Evolutionary conservation across 2,329 filamentous ascomycete species (phyloP).

Genomic region (Hortaea werneckii): DNA sequence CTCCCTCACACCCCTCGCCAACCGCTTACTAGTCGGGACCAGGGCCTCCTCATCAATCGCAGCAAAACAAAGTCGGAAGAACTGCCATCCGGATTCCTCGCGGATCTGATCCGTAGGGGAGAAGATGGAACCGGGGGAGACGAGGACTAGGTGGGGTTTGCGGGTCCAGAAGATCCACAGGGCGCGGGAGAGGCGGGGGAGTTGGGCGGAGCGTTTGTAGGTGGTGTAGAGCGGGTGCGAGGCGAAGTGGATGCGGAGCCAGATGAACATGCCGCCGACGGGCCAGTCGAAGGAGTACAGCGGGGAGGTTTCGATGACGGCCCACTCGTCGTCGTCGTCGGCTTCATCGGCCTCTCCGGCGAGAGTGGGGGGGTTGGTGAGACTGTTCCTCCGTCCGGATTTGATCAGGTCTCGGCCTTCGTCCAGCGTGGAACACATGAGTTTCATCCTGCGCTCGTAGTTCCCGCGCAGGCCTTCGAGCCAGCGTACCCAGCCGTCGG

Average conservation of each 20-base stretch:
- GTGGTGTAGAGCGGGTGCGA: conserved; percentile 57
- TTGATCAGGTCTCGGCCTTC: conserved; percentile 56
- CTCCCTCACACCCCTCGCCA: conserved; percentile 56
- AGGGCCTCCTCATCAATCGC: conserved; percentile 67
- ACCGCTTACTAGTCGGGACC: conserved; percentile 48
- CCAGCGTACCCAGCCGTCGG: conserved; percentile 84
- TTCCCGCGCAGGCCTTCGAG: conserved; percentile 70
- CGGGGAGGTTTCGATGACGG: conserved; percentile 61
- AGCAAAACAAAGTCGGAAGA: conserved; percentile 73
- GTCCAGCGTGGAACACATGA: conserved; percentile 67
- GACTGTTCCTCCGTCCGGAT: conserved; percentile 39
- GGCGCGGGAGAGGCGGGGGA: conserved; percentile 49
- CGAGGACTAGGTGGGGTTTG: conserved; percentile 59
- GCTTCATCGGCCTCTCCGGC: not conserved
- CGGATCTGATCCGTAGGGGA: conserved; percentile 52
- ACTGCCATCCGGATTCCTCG: conserved; percentile 55
- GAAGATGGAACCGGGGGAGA: conserved; percentile 65
- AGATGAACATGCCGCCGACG: conserved; percentile 82
- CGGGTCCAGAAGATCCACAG: conserved; percentile 63
- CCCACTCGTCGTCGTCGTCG: conserved; percentile 50
- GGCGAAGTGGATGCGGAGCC: conserved; percentile 63
- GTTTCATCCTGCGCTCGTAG: conserved; percentile 76
- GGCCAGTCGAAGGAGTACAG: conserved; percentile 73
- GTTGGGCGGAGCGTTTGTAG: conserved; percentile 31
- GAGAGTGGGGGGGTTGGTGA: no score